Conservation (phyloP, 371 early-diverging fungal species). For the Batkoa obscura region DNA sequence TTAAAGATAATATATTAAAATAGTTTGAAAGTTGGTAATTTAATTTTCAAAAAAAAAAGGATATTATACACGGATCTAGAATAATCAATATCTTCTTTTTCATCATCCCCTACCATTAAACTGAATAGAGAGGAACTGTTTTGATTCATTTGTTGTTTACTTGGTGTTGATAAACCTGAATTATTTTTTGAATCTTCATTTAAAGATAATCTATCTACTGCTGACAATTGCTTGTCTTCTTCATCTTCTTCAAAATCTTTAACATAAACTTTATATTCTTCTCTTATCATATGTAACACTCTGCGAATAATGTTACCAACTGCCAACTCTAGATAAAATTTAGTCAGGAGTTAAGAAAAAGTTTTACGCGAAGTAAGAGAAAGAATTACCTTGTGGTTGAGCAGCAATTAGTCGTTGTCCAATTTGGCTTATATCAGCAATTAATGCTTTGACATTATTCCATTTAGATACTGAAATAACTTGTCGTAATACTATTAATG, state of each 20-base stretch:
- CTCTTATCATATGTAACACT: slow-evolving; percentile 68
- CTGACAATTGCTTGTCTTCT: slow-evolving; percentile 2
- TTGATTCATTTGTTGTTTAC: too few relatives aligned
- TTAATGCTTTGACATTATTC: slow-evolving; percentile 35
- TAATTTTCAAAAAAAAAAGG: slow-evolving; percentile 7
- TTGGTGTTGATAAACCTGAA: too few relatives aligned
- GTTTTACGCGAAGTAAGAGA: neutral
- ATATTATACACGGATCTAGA: slow-evolving; percentile 7
- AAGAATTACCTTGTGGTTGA: slow-evolving; percentile 53
- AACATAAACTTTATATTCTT: slow-evolving; percentile 19
- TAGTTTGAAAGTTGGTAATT: neutral
- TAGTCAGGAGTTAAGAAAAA: neutral
- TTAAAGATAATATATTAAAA: slow-evolving; percentile 2
- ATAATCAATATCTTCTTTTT: neutral
- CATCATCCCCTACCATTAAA: neutral
- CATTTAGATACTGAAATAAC: slow-evolving; percentile 58
- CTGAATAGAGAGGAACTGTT: too few relatives aligned
- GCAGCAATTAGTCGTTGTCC: slow-evolving; percentile 50
- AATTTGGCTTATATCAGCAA: slow-evolving; percentile 38
- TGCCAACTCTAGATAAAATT: slow-evolving; percentile 38
- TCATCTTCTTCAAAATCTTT: slow-evolving; percentile 13
- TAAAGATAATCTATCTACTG: neutral
- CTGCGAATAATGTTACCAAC: slow-evolving; percentile 76
- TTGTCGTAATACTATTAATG: slow-evolving; percentile 52
- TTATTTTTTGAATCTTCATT: too few relatives aligned